phyloP scores from a whole-genome alignment of 2,329 filamentous ascomycete genomes.

The Colletotrichum chlorophyti region DNA sequence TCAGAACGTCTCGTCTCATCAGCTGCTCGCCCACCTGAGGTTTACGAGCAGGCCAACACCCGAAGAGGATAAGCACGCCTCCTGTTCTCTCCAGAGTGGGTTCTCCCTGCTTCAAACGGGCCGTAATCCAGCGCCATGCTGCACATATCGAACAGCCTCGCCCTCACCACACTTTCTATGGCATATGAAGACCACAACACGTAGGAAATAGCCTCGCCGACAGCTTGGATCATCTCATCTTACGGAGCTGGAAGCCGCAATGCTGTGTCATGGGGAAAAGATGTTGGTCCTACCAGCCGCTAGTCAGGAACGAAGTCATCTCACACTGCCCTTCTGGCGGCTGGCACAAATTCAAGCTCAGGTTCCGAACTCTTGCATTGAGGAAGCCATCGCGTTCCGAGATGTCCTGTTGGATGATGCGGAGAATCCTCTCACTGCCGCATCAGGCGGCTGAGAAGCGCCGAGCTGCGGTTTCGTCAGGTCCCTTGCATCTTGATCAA shows the following conservation, averaged over 20 bases:
- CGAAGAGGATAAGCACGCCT: neutral
- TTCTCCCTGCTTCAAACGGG: conserved; percentile 7
- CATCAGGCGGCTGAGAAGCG: no score
- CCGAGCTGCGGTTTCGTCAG: no score
- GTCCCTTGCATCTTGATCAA: no score
- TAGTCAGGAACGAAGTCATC: neutral
- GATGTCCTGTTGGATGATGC: no score
- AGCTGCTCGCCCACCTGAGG: neutral
- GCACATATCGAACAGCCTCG: neutral
- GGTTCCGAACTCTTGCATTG: no score
- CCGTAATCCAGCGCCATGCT: conserved; percentile 19
- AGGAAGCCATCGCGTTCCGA: no score
- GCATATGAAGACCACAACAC: no score
- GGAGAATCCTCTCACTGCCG: no score
- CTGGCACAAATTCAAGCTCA: no score
- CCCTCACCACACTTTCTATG: neutral
- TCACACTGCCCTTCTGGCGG: no score
- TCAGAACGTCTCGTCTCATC: neutral
- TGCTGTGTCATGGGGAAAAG: neutral
- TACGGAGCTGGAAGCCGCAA: neutral
- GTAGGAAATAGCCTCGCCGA: neutral
- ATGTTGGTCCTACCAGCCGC: neutral
- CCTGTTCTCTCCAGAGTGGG: neutral
- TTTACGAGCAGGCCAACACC: neutral
- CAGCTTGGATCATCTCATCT: neutral